A percentile compares a stretch with the other conserved stretches of the same genome.
Conservation (phyloP, 768 basidiomycete species). For the Vishniacozyma victoriae region DNA sequence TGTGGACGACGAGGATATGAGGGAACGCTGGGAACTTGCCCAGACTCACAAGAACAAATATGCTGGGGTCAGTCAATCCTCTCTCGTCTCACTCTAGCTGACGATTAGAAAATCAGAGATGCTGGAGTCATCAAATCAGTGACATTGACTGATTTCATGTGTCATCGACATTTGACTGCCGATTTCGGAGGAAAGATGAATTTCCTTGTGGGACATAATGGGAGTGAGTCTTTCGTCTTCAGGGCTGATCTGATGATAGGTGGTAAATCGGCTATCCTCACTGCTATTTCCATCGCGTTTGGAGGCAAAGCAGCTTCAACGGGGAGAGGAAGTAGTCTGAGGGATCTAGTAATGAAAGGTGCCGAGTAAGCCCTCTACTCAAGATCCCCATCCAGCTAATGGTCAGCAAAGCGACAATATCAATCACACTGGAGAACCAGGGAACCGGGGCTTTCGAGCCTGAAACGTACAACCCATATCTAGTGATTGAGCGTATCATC, state of each 20-base stretch:
- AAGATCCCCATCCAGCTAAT: no score
- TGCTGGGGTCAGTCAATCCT: slow-evolving; percentile 6
- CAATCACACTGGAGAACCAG: slow-evolving; percentile 76
- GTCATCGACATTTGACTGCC: slow-evolving; percentile 77
- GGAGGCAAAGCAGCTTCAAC: slow-evolving; percentile 90
- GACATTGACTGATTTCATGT: slow-evolving; percentile 79
- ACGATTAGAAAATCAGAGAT: no score
- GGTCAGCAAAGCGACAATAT: slow-evolving; percentile 64
- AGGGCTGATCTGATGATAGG: slow-evolving; percentile 53
- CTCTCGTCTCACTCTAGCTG: neutral
- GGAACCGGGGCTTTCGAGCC: slow-evolving; percentile 84
- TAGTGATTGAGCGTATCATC: slow-evolving; percentile 75
- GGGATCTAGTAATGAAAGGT: slow-evolving; percentile 78
- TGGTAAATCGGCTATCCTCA: slow-evolving; percentile 89
- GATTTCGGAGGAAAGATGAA: slow-evolving; percentile 90
- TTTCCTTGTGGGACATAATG: slow-evolving; percentile 94
- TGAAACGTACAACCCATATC: slow-evolving; percentile 76
- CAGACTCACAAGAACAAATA: slow-evolving; percentile 3
- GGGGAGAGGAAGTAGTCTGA: slow-evolving; percentile 77
- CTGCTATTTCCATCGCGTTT: slow-evolving; percentile 85
- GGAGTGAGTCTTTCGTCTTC: slow-evolving; percentile 58
- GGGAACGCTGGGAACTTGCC: slow-evolving; percentile 6
- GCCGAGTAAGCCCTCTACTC: slow-evolving; percentile 60
- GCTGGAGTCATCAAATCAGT: slow-evolving; percentile 74
- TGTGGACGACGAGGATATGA: slow-evolving; percentile 47